Percentiles rank a stretch among this genome's conserved stretches.
phyloP scores from a whole-genome alignment of 352 stramenopile genomes.

The Globisporangium perplexum region DNA sequence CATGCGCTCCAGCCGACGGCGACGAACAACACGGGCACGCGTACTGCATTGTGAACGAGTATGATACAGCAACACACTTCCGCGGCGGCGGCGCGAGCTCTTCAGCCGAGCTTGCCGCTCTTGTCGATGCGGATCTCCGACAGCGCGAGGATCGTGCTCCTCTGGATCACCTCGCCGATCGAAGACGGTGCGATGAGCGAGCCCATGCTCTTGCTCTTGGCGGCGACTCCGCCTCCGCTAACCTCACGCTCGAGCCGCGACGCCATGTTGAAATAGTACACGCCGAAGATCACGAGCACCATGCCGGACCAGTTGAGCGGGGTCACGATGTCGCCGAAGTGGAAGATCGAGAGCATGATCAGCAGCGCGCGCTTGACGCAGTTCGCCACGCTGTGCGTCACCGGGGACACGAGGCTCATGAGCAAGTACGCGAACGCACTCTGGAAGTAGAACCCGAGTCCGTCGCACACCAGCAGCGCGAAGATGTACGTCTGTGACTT shows the following conservation, averaged over 20 bases:
- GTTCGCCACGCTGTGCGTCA: conserved; percentile 89
- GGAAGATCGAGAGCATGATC: conserved; percentile 88
- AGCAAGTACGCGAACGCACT: conserved; percentile 88
- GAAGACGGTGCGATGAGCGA: conserved; percentile 27
- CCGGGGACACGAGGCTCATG: conserved; percentile 88
- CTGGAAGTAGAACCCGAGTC: conserved; percentile 88
- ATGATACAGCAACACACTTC: conserved; percentile 10
- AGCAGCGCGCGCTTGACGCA: conserved; percentile 88
- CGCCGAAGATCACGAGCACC: conserved; percentile 79
- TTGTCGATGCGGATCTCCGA: conserved; percentile 71
- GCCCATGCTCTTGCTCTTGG: conserved; percentile 12
- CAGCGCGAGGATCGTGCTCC: conserved; percentile 44
- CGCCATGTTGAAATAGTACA: conserved; percentile 85
- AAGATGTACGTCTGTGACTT: conserved; percentile 41
- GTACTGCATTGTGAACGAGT: not conserved
- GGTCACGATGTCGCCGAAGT: conserved; percentile 86
- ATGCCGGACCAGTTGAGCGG: conserved; percentile 82
- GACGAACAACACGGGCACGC: not conserved
- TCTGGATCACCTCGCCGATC: conserved; percentile 22
- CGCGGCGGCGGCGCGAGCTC: not conserved
- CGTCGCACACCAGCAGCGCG: conserved; percentile 53
- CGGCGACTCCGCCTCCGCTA: not conserved
- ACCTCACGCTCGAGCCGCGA: conserved; percentile 50
- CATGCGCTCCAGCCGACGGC: too few relatives aligned
- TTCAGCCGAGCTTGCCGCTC: conserved; percentile 20